Evolutionary conservation across 371 early-diverging fungal genomes (phyloP).

Genomic region (Blyttiomyces sp.): DNA sequence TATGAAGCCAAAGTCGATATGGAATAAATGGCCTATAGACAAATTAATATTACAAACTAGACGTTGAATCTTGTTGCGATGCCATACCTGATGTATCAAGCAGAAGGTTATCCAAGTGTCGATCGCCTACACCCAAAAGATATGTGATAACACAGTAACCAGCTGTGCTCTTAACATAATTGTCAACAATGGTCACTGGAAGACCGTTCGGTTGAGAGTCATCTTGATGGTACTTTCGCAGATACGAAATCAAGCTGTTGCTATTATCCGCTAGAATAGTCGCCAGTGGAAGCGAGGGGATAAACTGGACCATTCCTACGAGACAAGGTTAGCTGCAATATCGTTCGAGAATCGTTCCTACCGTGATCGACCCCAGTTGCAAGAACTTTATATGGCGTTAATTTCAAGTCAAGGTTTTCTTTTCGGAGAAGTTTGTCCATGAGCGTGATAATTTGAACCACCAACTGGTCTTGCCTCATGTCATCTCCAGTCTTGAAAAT

Average conservation of each 20-base stretch:
- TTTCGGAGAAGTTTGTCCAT: slow-evolving; percentile 92
- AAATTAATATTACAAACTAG: too few species aligned
- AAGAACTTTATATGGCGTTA: slow-evolving; percentile 92
- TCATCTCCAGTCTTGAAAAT: slow-evolving; percentile 98
- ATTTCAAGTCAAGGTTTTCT: slow-evolving; percentile 88
- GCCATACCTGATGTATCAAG: slow-evolving; percentile 74
- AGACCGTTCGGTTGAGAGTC: slow-evolving; percentile 63
- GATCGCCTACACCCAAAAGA: slow-evolving; percentile 97
- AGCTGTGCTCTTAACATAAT: slow-evolving; percentile 82
- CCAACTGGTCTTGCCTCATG: slow-evolving; percentile 94
- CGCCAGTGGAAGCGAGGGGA: slow-evolving; percentile 82
- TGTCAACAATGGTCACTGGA: slow-evolving; percentile 81
- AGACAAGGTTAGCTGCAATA: too few species aligned
- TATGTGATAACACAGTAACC: slow-evolving; percentile 98
- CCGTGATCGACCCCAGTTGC: slow-evolving; percentile 91
- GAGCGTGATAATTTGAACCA: slow-evolving; percentile 91
- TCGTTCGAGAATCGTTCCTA: background rate
- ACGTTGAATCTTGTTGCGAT: background rate
- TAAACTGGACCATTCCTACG: slow-evolving; percentile 81
- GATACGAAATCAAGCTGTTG: slow-evolving; percentile 74
- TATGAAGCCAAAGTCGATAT: slow-evolving; percentile 98
- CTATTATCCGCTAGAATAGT: slow-evolving; percentile 83
- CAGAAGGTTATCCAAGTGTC: slow-evolving; percentile 95
- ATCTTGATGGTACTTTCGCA: slow-evolving; percentile 61
- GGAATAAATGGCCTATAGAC: slow-evolving; percentile 83